phyloP scores from a whole-genome alignment of 1,139 yeast species.

The Saccharomyces pastorianus region DNA sequence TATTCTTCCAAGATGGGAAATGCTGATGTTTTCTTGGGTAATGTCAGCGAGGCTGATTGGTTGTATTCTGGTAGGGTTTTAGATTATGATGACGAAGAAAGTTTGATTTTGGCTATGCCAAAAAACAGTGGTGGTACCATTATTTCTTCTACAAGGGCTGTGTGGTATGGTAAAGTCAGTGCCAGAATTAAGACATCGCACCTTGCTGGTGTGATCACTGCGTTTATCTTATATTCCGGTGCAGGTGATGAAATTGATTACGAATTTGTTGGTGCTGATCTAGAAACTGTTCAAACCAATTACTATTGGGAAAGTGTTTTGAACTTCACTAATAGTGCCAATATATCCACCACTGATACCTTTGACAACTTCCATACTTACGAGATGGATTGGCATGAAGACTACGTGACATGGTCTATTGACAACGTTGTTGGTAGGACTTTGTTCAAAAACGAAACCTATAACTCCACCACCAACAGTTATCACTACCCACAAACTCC shows the following conservation, averaged over 20 bases:
- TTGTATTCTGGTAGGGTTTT: conserved; percentile 60
- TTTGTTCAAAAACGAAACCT: conserved; percentile 56
- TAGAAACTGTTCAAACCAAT: conserved; percentile 62
- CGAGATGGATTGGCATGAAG: conserved; percentile 81
- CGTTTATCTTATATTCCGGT: conserved; percentile 77
- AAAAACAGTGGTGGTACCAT: conserved; percentile 72
- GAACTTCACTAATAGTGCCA: conserved; percentile 54
- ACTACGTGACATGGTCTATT: conserved; percentile 59
- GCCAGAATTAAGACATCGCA: conserved; percentile 68
- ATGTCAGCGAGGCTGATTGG: conserved; percentile 62
- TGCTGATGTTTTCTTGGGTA: conserved; percentile 52
- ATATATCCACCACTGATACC: conserved; percentile 44
- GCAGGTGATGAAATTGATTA: conserved; percentile 86
- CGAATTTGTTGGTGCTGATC: conserved; percentile 73
- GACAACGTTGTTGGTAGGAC: conserved; percentile 69
- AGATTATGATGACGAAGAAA: conserved; percentile 45
- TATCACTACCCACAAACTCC: conserved; percentile 86
- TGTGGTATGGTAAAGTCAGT: conserved; percentile 82
- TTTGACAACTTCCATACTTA: conserved; percentile 67
- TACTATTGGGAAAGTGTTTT: conserved; percentile 68
- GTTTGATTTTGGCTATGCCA: conserved; percentile 68
- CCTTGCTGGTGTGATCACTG: conserved; percentile 73
- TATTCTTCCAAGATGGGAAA: conserved; percentile 30
- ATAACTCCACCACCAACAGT: conserved; percentile 49
- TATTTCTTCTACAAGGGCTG: conserved; percentile 64